Percentiles rank a stretch among this genome's conserved stretches.
Conservation (phyloP, 805 yeast species). For the Phaffomyces thermotolerans region DNA sequence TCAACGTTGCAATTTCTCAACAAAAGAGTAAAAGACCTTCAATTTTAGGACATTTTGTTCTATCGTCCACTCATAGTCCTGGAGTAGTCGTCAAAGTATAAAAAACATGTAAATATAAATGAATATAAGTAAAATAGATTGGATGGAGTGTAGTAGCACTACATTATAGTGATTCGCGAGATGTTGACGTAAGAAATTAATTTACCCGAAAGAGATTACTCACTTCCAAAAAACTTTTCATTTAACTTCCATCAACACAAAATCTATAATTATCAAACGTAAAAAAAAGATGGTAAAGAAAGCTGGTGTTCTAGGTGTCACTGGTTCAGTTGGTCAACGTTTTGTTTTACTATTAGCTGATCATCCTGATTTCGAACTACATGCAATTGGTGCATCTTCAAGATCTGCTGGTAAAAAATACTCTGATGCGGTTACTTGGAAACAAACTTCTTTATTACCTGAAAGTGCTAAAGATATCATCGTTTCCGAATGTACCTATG, state of each 20-base stretch:
- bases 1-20: constrained; percentile 44
- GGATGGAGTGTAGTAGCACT: not conserved
- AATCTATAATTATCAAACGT: too few relatives aligned
- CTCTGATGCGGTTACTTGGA: constrained; percentile 85
- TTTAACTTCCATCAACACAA: not conserved
- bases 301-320: constrained; percentile 93
- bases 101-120: not conserved
- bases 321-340: constrained; percentile 97
- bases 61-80: constrained; percentile 74
- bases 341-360: constrained; percentile 76
- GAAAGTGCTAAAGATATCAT: constrained; percentile 49
- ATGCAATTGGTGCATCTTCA: constrained; percentile 84
- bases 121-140: not conserved
- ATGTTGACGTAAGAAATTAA: not conserved
- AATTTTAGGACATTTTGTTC: constrained; percentile 57
- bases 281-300: constrained; percentile 28
- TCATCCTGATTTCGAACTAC: constrained; percentile 85
- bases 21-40: constrained; percentile 63
- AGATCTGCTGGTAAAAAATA: constrained; percentile 91
- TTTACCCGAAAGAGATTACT: not conserved
- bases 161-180: not conserved
- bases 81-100: constrained; percentile 54
- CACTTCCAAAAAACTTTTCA: not conserved
- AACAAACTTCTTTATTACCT: constrained; percentile 83
- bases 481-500: constrained; percentile 74